Conservation (phyloP, 2,329 filamentous ascomycete species). For the Phaeosphaeria sp. region DNA sequence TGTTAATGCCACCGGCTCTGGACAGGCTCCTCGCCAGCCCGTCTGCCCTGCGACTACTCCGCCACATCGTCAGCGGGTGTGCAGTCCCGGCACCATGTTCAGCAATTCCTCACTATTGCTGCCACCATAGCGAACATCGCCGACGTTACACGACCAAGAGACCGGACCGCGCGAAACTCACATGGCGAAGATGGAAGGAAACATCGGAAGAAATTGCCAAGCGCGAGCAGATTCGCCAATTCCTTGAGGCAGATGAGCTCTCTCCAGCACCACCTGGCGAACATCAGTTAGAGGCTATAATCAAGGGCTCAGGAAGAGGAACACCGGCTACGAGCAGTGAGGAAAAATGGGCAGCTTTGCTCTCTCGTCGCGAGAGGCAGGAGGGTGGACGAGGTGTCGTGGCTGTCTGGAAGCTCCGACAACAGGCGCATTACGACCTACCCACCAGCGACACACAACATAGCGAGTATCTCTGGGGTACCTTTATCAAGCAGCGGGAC, state of each 20-base stretch:
- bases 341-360: conserved; percentile 49
- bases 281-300: conserved; percentile 2
- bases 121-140: conserved; percentile 12
- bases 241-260: conserved; percentile 10
- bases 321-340: conserved; percentile 11
- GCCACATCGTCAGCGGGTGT: conserved; percentile 37
- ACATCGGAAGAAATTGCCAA: conserved; percentile 4
- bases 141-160: conserved; percentile 19
- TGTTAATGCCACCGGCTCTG: conserved; percentile 54
- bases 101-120: conserved; percentile 20
- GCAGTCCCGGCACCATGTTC: conserved; percentile 27
- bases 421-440: conserved; percentile 46
- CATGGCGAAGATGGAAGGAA: conserved; percentile 25
- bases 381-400: conserved; percentile 51
- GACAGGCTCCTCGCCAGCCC: conserved; percentile 55
- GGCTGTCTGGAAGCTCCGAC: conserved; percentile 54
- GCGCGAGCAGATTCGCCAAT: conserved; percentile 13
- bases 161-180: conserved; percentile 2
- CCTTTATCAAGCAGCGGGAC: conserved; percentile 48
- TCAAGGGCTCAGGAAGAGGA: neutral
- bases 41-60: conserved; percentile 50
- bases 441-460: conserved; percentile 47
- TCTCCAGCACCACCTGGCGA: neutral
- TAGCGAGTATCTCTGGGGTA: conserved; percentile 55
- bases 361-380: conserved; percentile 51